Percentiles rank a stretch among this genome's conserved stretches.
These are phyloP conservation scores for Solanum chiquidenum DNA, from an alignment of 257 asterid genomes.

Conservation along the genomic window DNA sequence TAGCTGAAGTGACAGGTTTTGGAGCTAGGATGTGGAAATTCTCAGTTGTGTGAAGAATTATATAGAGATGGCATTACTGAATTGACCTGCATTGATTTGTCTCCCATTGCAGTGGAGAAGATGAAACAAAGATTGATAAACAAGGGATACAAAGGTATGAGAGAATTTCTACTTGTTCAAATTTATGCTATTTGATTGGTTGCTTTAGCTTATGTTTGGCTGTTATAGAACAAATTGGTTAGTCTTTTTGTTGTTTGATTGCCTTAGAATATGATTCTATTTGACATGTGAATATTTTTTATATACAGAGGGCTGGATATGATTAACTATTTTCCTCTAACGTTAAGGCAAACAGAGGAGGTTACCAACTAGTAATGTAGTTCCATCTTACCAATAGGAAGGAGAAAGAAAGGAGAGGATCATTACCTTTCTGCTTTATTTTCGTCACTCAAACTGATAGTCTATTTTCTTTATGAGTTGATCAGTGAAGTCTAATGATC, in stretches of 20 bases:
- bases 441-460: background rate
- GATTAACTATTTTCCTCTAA: background rate
- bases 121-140: constrained; percentile 62
- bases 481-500: background rate
- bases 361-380: background rate
- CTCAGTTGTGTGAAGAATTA: constrained; percentile 76
- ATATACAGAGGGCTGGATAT: background rate
- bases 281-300: background rate
- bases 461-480: background rate
- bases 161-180: background rate
- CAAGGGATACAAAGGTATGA: constrained; percentile 63
- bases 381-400: background rate
- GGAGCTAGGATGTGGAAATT: constrained; percentile 96
- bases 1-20: constrained; percentile 38
- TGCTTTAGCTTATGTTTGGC: background rate
- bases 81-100: constrained; percentile 85
- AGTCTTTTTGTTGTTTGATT: background rate
- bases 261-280: background rate
- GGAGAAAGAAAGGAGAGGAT: background rate
- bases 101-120: constrained; percentile 79
- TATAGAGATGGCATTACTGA: constrained; percentile 68
- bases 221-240: background rate
- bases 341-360: background rate
- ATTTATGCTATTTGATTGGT: background rate
- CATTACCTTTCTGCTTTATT: background rate